Evolutionary conservation across 192 early-diverging fungal genomes (phyloP).

Genomic region (Dispira parvispora): DNA sequence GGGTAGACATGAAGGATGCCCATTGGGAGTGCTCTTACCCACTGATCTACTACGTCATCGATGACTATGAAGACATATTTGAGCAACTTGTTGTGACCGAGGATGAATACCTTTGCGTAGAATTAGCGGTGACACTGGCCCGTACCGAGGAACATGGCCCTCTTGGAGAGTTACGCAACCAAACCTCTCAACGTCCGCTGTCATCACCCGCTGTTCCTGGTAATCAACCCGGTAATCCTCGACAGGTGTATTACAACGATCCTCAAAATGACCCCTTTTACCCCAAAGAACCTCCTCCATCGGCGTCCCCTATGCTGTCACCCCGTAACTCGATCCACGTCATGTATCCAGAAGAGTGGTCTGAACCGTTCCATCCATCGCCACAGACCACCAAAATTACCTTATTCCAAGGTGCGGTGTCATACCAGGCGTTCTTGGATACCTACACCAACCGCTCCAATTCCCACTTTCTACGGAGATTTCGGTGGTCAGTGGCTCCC

Average conservation of each 20-base stretch:
- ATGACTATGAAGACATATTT: slow-evolving; percentile 59
- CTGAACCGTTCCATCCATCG: slow-evolving; percentile 29
- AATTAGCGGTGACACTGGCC: too few relatives aligned
- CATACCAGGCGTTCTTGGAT: slow-evolving; percentile 63
- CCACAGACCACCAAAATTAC: slow-evolving; percentile 44
- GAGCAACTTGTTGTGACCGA: too few relatives aligned
- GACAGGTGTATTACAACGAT: slow-evolving; percentile 13
- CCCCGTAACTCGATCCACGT: slow-evolving; percentile 12
- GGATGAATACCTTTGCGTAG: too few relatives aligned
- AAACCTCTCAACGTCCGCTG: too few relatives aligned
- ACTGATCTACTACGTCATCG: slow-evolving; percentile 80
- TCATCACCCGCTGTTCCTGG: slow-evolving; percentile 15
- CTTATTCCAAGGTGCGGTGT: slow-evolving; percentile 86
- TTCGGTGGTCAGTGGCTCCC: slow-evolving; percentile 43
- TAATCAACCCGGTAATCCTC: slow-evolving; percentile 14
- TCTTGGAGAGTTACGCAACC: too few relatives aligned
- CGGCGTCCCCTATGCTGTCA: too few relatives aligned
- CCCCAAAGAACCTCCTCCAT: slow-evolving; percentile 14
- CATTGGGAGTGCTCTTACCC: slow-evolving; percentile 85
- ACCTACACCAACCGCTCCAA: slow-evolving; percentile 60
- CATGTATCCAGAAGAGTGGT: slow-evolving; percentile 12
- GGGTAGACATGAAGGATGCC: slow-evolving; percentile 76
- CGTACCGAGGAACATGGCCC: too few relatives aligned
- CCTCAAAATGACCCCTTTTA: slow-evolving; percentile 14
- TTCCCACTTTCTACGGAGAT: slow-evolving; percentile 41